These are phyloP conservation scores for Apiotrichum veenhuisii DNA, from an alignment of 1,284 basidiomycete genomes.

Conservation along the genomic window DNA sequence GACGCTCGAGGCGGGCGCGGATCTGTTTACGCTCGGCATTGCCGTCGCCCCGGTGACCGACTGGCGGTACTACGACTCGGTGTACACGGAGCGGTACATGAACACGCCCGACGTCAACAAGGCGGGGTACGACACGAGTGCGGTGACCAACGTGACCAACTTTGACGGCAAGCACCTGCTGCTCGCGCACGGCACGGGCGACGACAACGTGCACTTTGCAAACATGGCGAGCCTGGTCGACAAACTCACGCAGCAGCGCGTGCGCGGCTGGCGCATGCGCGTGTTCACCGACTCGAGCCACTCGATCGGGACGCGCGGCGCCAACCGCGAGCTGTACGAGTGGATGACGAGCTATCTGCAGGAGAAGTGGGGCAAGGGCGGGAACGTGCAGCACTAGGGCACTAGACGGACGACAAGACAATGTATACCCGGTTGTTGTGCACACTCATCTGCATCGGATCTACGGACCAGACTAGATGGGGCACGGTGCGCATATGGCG, in stretches of 20 bases:
- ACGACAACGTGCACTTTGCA: slow-evolving; percentile 89
- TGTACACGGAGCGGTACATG: slow-evolving; percentile 91
- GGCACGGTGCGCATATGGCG: too few relatives aligned
- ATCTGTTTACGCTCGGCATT: slow-evolving; percentile 77
- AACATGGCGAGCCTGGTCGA: slow-evolving; percentile 88
- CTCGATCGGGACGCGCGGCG: slow-evolving; percentile 66
- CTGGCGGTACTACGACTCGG: slow-evolving; percentile 71
- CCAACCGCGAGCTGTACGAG: slow-evolving; percentile 77
- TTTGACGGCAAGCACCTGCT: slow-evolving; percentile 72
- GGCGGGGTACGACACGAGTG: slow-evolving; percentile 76
- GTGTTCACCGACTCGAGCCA: slow-evolving; percentile 98
- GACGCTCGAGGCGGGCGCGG: slow-evolving; percentile 77
- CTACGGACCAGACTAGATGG: too few relatives aligned
- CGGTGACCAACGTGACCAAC: slow-evolving; percentile 77
- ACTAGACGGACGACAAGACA: too few relatives aligned
- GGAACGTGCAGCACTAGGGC: slow-evolving; percentile 45
- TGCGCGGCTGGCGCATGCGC: slow-evolving; percentile 79
- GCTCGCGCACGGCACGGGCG: slow-evolving; percentile 86
- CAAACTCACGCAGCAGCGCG: slow-evolving; percentile 73
- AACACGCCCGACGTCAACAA: slow-evolving; percentile 71
- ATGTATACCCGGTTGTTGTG: too few relatives aligned
- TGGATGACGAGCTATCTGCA: slow-evolving; percentile 77
- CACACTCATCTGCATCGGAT: too few relatives aligned
- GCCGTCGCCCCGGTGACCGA: slow-evolving; percentile 62
- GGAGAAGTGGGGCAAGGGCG: slow-evolving; percentile 88